phyloP scores from a whole-genome alignment of 2,329 filamentous ascomycete genomes.

The Ampelomyces quisqualis region DNA sequence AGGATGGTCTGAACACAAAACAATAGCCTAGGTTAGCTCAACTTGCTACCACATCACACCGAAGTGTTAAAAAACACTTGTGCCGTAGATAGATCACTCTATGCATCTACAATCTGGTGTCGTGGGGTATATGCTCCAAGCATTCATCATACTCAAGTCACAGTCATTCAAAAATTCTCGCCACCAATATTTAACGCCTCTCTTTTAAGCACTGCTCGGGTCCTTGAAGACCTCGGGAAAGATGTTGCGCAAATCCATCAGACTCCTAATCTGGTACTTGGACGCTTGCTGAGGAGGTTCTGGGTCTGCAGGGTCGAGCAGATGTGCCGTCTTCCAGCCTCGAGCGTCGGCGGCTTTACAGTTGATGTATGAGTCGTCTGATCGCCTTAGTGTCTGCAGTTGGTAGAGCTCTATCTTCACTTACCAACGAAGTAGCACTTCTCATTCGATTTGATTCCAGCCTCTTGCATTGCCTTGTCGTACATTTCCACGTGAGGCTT shows the following conservation, averaged over 20 bases:
- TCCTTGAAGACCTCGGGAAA: slow-evolving; percentile 86
- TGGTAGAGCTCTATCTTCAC: slow-evolving; percentile 37
- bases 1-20: too few relatives aligned
- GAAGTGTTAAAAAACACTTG: too few relatives aligned
- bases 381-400: slow-evolving; percentile 12
- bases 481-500: slow-evolving; percentile 86
- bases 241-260: slow-evolving; percentile 71
- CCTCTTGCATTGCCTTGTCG: slow-evolving; percentile 83
- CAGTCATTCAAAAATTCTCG: too few relatives aligned
- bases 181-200: too few relatives aligned
- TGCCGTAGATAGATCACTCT: too few relatives aligned
- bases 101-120: too few relatives aligned
- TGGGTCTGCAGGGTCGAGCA: slow-evolving; percentile 74
- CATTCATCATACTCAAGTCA: too few relatives aligned
- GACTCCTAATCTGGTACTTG: slow-evolving; percentile 70
- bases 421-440: slow-evolving; percentile 92
- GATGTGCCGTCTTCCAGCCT: slow-evolving; percentile 84
- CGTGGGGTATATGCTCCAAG: too few relatives aligned
- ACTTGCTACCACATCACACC: too few relatives aligned
- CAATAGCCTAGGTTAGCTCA: too few relatives aligned
- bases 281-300: slow-evolving; percentile 65
- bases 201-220: too few relatives aligned
- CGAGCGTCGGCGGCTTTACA: slow-evolving; percentile 72
- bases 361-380: slow-evolving; percentile 86
- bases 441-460: slow-evolving; percentile 64